Evolutionary conservation across 2,329 filamentous ascomycete genomes (phyloP).

Genomic region (Lachnellula occidentalis): DNA sequence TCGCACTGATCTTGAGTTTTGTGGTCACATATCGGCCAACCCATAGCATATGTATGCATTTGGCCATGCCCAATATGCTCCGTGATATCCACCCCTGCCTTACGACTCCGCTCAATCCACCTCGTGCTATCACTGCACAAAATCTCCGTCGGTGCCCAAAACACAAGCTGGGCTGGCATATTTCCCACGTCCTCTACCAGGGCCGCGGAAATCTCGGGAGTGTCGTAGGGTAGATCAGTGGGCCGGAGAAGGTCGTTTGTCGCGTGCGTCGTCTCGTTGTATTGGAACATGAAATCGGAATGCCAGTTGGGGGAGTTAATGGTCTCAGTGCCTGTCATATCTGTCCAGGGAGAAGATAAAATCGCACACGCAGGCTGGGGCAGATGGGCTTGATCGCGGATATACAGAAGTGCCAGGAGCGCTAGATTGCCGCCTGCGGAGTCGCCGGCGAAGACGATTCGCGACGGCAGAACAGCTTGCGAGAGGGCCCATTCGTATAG

Average conservation of each 20-base stretch:
- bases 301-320: not conserved
- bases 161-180: not conserved
- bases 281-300: not conserved
- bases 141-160: not conserved
- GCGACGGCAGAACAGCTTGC: not conserved
- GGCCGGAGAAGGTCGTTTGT: not conserved
- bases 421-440: conserved; percentile 2
- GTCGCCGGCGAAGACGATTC: conserved; percentile 2
- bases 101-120: not conserved
- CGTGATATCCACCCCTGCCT: not conserved
- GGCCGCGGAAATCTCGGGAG: not conserved
- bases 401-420: not conserved
- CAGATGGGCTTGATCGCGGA: not conserved
- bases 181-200: not conserved
- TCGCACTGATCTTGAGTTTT: not conserved
- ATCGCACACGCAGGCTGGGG: not conserved
- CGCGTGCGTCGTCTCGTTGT: not conserved
- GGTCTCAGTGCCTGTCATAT: not conserved
- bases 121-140: not conserved
- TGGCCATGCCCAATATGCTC: not conserved
- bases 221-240: not conserved
- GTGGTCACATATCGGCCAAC: not conserved
- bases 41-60: not conserved
- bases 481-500: not conserved
- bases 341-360: not conserved